Evolutionary conservation across 129 eudicot genomes (phyloP).

Genomic region (Kitagawia praeruptora): DNA sequence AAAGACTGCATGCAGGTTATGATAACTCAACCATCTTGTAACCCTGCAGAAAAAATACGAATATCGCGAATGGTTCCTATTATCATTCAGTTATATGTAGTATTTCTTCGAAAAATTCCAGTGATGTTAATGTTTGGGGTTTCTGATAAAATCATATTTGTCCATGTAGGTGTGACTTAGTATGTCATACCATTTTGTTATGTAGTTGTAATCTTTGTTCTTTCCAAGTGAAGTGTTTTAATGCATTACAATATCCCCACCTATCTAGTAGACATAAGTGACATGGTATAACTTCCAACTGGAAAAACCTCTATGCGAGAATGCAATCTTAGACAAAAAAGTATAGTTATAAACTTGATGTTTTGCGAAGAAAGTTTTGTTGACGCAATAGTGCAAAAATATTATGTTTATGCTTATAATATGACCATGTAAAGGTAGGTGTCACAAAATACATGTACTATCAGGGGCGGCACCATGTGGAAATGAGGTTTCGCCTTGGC

Average conservation of each 20-base stretch:
- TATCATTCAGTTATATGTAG: background rate
- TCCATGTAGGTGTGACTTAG: background rate
- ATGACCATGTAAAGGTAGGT: background rate
- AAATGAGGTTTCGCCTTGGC: background rate
- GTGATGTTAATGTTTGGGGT: background rate
- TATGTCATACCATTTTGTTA: background rate
- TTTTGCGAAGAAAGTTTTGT: background rate
- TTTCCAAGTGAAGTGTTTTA: background rate
- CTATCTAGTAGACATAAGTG: background rate
- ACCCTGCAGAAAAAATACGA: background rate
- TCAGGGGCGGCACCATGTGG: background rate
- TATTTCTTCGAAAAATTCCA: background rate
- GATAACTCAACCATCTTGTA: background rate
- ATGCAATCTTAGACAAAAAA: background rate
- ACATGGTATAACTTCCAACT: background rate
- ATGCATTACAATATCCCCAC: background rate
- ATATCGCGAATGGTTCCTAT: background rate
- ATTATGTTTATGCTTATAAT: background rate
- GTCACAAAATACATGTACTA: background rate
- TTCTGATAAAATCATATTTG: background rate
- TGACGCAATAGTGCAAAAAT: background rate
- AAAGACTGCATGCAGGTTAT: constrained; percentile 77
- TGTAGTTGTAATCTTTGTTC: background rate
- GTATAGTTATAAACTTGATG: background rate
- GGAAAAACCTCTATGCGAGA: background rate